phyloP scores from a whole-genome alignment of 176 grass and related monocot species.

The Dactylis glomerata region DNA sequence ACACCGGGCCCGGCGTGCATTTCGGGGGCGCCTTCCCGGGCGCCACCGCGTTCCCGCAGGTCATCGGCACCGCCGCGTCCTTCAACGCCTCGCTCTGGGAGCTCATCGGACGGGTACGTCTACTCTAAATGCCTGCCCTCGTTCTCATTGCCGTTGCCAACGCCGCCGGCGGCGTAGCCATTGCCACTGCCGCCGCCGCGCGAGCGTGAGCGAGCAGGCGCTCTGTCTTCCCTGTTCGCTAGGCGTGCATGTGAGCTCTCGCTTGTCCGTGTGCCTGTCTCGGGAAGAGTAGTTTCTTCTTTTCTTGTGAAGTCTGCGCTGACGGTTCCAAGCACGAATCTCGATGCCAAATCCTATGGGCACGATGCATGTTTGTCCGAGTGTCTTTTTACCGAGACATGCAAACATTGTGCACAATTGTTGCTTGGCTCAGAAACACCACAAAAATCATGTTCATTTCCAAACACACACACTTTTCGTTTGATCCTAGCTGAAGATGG shows the following conservation, averaged over 20 bases:
- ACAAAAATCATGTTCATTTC: neutral
- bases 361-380: neutral
- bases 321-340: neutral
- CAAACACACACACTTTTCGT: neutral
- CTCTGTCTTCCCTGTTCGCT: neutral
- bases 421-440: neutral
- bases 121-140: neutral
- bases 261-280: neutral
- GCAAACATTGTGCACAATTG: neutral
- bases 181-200: neutral
- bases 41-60: constrained; percentile 92
- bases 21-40: constrained; percentile 77
- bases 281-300: neutral
- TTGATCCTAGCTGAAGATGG: neutral
- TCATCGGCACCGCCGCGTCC: constrained; percentile 72
- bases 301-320: neutral
- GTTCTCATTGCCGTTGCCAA: neutral
- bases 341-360: neutral
- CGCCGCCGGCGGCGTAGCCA: neutral
- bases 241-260: constrained; percentile 10
- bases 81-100: constrained; percentile 91
- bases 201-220: neutral
- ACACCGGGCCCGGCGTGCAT: constrained; percentile 43
- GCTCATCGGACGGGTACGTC: constrained; percentile 75
- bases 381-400: neutral